phyloP scores from a whole-genome alignment of 768 basidiomycete species.

The Daedaleopsis sinensis region DNA sequence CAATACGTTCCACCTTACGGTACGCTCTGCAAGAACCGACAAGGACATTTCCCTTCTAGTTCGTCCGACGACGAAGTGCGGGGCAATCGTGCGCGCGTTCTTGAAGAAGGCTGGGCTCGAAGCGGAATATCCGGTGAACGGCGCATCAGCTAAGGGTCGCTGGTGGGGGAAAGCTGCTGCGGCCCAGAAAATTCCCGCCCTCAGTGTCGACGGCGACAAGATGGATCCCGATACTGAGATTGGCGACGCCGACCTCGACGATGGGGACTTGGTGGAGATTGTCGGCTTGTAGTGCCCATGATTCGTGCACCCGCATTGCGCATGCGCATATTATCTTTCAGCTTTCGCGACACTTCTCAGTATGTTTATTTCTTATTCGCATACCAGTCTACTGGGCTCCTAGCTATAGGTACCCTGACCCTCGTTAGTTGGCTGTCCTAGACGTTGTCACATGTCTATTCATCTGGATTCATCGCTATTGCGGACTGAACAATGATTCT shows the following conservation, averaged over 20 bases:
- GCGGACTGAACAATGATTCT: no score
- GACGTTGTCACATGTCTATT: no score
- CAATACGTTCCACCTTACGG: constrained; percentile 64
- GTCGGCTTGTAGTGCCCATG: constrained; percentile 49
- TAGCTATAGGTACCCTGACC: no score
- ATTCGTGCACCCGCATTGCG: not conserved
- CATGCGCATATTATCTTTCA: not conserved
- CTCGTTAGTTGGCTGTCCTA: no score
- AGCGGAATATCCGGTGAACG: constrained; percentile 45
- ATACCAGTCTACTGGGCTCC: no score
- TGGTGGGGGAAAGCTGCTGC: constrained; percentile 32
- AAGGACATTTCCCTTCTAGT: constrained; percentile 69
- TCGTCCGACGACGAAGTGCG: constrained; percentile 74
- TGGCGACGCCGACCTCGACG: constrained; percentile 70
- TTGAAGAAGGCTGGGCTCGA: constrained; percentile 67
- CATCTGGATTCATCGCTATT: no score
- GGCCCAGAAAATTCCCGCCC: constrained; percentile 43
- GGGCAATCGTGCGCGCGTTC: constrained; percentile 75
- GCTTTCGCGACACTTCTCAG: not conserved
- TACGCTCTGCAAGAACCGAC: constrained; percentile 60
- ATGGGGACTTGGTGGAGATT: constrained; percentile 80
- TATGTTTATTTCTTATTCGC: not conserved
- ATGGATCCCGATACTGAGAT: constrained; percentile 63
- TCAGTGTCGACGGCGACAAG: constrained; percentile 74
- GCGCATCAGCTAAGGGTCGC: constrained; percentile 36